Base-by-base conservation (phyloP, 2,329 filamentous ascomycete species). In the Exserohilum turcica region DNA sequence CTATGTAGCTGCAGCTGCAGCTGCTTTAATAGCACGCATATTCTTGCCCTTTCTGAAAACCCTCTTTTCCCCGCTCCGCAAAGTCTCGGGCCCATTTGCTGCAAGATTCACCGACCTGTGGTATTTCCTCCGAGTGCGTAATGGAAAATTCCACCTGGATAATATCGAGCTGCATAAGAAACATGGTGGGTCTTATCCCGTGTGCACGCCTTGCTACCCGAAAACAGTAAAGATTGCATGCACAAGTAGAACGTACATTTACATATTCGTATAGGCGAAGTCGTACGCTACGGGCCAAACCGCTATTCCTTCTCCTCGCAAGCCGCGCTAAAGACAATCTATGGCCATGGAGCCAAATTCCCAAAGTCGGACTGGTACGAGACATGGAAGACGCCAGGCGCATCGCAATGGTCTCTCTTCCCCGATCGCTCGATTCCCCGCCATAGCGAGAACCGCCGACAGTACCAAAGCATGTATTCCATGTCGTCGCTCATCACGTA, bases 401-500 rank as follows among this genome's bases (percentile, higher is more conserved):
- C 75, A 37, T 72, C 76, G 44, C 53, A 56, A 16, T 64, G 59
- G 60, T 46, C 55, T 10, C 65, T 79, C 3, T 78, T 78, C 54
- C 65, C 70, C 9, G 75, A 76, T 42, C 59, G 68, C 6, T 61
- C 75, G 38, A 73, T 75, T 48, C 56, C 55, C 27, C 57, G 75
- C 13, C 77, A 79, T 61, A 54, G 65, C 67, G 39, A 67, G 67
- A 42, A 64, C 71, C 24, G 72, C 72, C 47, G 73, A 56, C 57
- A 71, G 10, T 70, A 57, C 24, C 54, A 57, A 27, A 54, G 51
- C 40, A 45, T 44, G 0, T 58, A 58, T 33, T 37, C 27, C 2
- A 57, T 57, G 54, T 51, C 51, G 4, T 54, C 54, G 70, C 10
- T 78, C 76, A 48, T 63, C 68, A 8, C 71, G 74, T 71, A 73